phyloP scores from a whole-genome alignment of 768 basidiomycete genomes.

The Crucibulum laeve region DNA sequence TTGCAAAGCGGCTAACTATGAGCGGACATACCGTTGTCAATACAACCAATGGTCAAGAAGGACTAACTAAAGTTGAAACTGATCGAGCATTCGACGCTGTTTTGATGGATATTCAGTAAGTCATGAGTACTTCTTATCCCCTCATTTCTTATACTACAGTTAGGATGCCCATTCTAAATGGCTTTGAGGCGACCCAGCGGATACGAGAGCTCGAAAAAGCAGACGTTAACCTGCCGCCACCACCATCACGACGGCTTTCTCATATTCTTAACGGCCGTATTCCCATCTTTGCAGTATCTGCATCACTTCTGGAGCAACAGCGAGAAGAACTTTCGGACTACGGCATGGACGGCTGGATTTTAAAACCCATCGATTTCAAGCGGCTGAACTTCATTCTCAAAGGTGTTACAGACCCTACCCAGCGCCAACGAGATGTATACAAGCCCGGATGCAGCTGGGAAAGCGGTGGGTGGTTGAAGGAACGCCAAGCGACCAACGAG shows the following conservation, averaged over 20 bases:
- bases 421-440: slow-evolving; percentile 52
- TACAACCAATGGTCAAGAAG: slow-evolving; percentile 75
- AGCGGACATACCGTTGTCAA: slow-evolving; percentile 64
- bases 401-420: slow-evolving; percentile 50
- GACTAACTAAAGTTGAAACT: slow-evolving; percentile 49
- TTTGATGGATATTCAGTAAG: slow-evolving; percentile 83
- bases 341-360: slow-evolving; percentile 78
- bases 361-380: slow-evolving; percentile 80
- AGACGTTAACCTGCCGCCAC: neutral
- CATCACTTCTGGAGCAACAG: slow-evolving; percentile 59
- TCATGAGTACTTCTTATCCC: neutral
- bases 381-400: slow-evolving; percentile 53
- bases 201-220: slow-evolving; percentile 60
- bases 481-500: neutral
- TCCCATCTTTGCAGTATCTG: slow-evolving; percentile 81
- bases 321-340: slow-evolving; percentile 44
- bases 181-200: slow-evolving; percentile 61
- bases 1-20: slow-evolving; percentile 61
- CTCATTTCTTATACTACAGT: neutral
- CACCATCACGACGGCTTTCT: slow-evolving; percentile 29
- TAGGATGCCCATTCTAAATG: slow-evolving; percentile 80
- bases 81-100: slow-evolving; percentile 68
- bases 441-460: slow-evolving; percentile 54
- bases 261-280: slow-evolving; percentile 56
- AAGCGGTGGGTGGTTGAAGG: slow-evolving; percentile 53